Conservation (phyloP, 2,329 filamentous ascomycete species). For the Hymenoscyphus occultus region DNA sequence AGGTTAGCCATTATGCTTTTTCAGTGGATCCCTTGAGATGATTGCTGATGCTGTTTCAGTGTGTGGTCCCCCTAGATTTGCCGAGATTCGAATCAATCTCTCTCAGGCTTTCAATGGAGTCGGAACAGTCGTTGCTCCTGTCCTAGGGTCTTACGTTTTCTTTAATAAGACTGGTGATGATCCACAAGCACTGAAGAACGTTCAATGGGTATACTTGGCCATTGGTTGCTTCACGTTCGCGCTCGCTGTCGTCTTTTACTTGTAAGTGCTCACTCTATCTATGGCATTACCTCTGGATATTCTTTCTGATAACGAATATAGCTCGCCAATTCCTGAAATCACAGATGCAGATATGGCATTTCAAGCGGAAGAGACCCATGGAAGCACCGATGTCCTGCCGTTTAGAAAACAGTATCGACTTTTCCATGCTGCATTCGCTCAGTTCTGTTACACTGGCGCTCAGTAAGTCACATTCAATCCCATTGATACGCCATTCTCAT, state of each 20-base stretch:
- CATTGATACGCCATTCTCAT: neutral
- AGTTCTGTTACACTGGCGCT: slow-evolving; percentile 63
- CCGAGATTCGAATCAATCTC: slow-evolving; percentile 70
- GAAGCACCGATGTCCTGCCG: slow-evolving; percentile 45
- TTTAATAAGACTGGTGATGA: slow-evolving; percentile 53
- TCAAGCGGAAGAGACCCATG: slow-evolving; percentile 40
- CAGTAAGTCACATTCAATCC: slow-evolving; percentile 36
- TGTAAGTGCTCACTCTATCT: slow-evolving; percentile 44
- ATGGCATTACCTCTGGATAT: neutral
- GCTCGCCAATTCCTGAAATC: slow-evolving; percentile 45
- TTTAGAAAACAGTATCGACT: slow-evolving; percentile 58
- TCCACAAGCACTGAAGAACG: slow-evolving; percentile 51
- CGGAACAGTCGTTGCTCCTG: slow-evolving; percentile 59
- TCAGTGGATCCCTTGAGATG: slow-evolving; percentile 24
- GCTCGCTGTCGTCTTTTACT: slow-evolving; percentile 56
- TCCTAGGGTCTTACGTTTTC: slow-evolving; percentile 59
- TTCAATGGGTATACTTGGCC: slow-evolving; percentile 63
- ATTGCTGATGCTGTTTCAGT: slow-evolving; percentile 45
- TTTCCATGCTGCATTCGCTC: slow-evolving; percentile 57
- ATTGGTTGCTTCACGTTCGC: slow-evolving; percentile 58
- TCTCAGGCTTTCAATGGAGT: slow-evolving; percentile 73
- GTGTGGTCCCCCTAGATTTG: slow-evolving; percentile 70
- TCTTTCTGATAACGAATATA: slow-evolving; percentile 3
- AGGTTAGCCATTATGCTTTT: slow-evolving; percentile 35
- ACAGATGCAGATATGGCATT: slow-evolving; percentile 58